phyloP scores from a whole-genome alignment of 31 red algal species.

The Endocladia muricata region DNA sequence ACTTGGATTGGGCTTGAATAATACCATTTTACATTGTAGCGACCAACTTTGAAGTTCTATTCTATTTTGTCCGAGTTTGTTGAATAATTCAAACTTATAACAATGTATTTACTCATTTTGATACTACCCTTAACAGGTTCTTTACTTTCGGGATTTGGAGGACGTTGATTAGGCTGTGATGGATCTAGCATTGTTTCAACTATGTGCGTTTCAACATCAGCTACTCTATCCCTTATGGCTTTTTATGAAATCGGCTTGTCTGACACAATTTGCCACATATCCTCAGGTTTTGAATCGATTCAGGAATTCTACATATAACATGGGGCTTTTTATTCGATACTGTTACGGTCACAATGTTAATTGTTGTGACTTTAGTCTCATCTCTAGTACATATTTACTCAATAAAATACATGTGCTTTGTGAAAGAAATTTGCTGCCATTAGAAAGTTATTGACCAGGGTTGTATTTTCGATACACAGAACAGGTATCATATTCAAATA shows the following conservation, averaged over 20 bases:
- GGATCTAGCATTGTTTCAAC: conserved; percentile 10
- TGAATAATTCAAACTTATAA: not conserved
- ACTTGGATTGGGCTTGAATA: not conserved
- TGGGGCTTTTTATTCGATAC: conserved; percentile 40
- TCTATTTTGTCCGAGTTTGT: not conserved
- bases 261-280: conserved; percentile 4
- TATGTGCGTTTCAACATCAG: not conserved
- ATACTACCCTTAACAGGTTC: conserved; percentile 17
- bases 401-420: conserved; percentile 46
- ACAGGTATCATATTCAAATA: no score
- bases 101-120: conserved; percentile 31
- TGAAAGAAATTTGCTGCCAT: no score
- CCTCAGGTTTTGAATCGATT: conserved; percentile 5
- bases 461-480: no score
- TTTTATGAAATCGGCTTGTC: conserved; percentile 26
- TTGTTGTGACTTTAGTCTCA: conserved; percentile 33
- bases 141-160: conserved; percentile 36
- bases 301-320: not conserved
- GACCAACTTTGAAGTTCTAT: not conserved
- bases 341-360: conserved; percentile 24
- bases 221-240: conserved; percentile 9
- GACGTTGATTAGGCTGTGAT: conserved; percentile 17
- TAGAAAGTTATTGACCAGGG: no score
- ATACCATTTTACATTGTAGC: not conserved
- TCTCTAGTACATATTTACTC: conserved; percentile 45